These are phyloP conservation scores for Colletotrichum sp. DNA, from an alignment of 2,329 filamentous ascomycete species.

Conservation along the genomic window DNA sequence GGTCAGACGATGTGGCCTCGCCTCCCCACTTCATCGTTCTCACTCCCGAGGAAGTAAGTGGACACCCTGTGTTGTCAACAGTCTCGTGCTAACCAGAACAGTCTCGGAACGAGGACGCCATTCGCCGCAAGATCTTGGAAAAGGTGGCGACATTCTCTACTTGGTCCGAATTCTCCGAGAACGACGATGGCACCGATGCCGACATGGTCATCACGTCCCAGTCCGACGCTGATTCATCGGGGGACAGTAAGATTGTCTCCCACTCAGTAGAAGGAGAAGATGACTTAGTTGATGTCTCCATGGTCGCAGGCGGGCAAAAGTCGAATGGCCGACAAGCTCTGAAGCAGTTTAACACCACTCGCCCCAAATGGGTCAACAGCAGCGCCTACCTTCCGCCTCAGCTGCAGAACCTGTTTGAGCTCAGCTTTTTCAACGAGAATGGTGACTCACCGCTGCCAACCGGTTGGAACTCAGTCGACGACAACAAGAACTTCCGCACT, in stretches of 20 bases:
- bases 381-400: slow-evolving; percentile 64
- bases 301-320: slow-evolving; percentile 66
- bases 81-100: slow-evolving; percentile 21
- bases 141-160: slow-evolving; percentile 81
- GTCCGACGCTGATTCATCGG: slow-evolving; percentile 69
- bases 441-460: slow-evolving; percentile 67
- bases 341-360: slow-evolving; percentile 52
- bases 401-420: slow-evolving; percentile 76
- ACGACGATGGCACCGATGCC: slow-evolving; percentile 64
- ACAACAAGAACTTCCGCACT: slow-evolving; percentile 62
- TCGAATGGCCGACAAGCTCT: slow-evolving; percentile 30
- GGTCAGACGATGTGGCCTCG: slow-evolving; percentile 32
- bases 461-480: slow-evolving; percentile 70
- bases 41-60: slow-evolving; percentile 71
- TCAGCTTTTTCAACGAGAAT: slow-evolving; percentile 67
- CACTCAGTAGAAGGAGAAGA: slow-evolving; percentile 88
- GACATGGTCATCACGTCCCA: slow-evolving; percentile 72
- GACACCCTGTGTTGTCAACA: slow-evolving; percentile 26
- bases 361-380: slow-evolving; percentile 59
- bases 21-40: slow-evolving; percentile 77
- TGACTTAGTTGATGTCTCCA: slow-evolving; percentile 87
- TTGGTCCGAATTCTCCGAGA: slow-evolving; percentile 53
- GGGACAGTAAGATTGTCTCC: slow-evolving; percentile 74
- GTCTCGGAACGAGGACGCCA: slow-evolving; percentile 67
- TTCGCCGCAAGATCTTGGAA: slow-evolving; percentile 80